Conservation (phyloP, 768 basidiomycete species). For the Tephrocybe sp. region DNA sequence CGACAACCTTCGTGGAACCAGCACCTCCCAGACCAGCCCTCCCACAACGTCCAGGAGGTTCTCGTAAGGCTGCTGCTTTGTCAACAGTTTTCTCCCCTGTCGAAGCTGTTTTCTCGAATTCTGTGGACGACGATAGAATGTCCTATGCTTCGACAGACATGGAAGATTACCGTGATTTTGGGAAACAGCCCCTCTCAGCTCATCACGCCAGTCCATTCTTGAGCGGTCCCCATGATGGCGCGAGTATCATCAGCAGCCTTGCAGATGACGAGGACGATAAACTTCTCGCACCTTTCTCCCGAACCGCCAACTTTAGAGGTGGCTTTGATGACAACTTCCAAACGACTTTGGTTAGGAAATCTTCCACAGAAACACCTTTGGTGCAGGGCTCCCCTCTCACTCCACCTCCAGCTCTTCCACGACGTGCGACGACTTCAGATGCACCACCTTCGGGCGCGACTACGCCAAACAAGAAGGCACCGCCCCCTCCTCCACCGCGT, state of each 20-base stretch:
- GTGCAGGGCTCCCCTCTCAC: slow-evolving; percentile 3
- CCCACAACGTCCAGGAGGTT: slow-evolving; percentile 17
- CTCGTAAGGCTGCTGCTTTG: slow-evolving; percentile 5
- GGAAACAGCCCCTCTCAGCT: slow-evolving; percentile 39
- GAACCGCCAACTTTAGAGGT: slow-evolving; percentile 1
- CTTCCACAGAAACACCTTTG: neutral
- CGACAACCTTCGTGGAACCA: slow-evolving; percentile 68
- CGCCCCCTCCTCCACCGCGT: slow-evolving; percentile 68
- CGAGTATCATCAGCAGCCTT: slow-evolving; percentile 39
- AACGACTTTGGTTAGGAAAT: slow-evolving; percentile 1
- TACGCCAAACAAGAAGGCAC: slow-evolving; percentile 38
- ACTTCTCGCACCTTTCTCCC: slow-evolving; percentile 18
- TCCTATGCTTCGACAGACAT: slow-evolving; percentile 30
- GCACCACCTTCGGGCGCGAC: slow-evolving; percentile 15
- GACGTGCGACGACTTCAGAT: slow-evolving; percentile 20
- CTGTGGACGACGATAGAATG: slow-evolving; percentile 13
- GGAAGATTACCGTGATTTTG: slow-evolving; percentile 50
- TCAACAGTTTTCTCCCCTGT: neutral
- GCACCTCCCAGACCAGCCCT: slow-evolving; percentile 31
- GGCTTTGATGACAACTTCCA: slow-evolving; percentile 16
- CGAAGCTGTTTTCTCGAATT: neutral
- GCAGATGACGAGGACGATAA: slow-evolving; percentile 44
- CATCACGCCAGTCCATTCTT: slow-evolving; percentile 41
- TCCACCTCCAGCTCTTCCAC: slow-evolving; percentile 17
- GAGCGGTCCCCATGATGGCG: slow-evolving; percentile 37